Evolutionary conservation across 768 basidiomycete genomes (phyloP), one percentile per base, ranked within the genome.

Genomic region (Suillus subluteus): DNA sequence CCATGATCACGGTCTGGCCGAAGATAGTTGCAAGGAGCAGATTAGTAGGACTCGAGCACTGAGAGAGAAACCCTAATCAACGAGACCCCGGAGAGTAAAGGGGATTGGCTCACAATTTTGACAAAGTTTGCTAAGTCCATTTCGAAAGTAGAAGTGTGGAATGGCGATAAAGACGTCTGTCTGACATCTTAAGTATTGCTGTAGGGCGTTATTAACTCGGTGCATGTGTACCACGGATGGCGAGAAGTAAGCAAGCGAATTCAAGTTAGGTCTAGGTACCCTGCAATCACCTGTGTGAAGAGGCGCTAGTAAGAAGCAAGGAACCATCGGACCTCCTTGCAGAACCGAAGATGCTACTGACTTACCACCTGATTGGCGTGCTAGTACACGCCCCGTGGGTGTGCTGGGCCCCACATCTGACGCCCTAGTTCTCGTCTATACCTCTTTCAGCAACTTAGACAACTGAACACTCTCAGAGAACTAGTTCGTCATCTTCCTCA

Each of bases 1-100:
- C 56, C n/a, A 58, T n/a, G 21, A 58, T 38, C n/a, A 38, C 37
- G 12, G 56, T 58, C 56, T 58, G 56, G 12, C 56, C 37, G 13
- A 58, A 23, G n/a, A 58, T 58, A 23, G n/a, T 38, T 6, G 35
- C 21, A 23, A 15, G 6, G n/a, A 35, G 35, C 35, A 4, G 35
- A 6, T 6, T 6, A 35, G 35, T 35, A 35, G 35, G 6, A 35
- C 35, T 35, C 12, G 2, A 58, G 56, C n/a, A n/a, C 6, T 12
- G 13, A 16, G 35, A n/a, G 3, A 16, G 50, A 52, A 26, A 52
- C 3, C 15, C 8, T 30, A 8, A 30, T 54, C 26, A 54, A 54
- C 26, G 16, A 54, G 16, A 26, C 15, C 15, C 7, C 4, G 8
- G 15, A 23, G 26, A 30, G 26, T 9, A 9, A 54, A 16, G 26